Percentiles rank a stretch among this genome's conserved stretches.
Evolutionary conservation across 805 yeast species (phyloP).

Genomic region (Barnettozyma populi): DNA sequence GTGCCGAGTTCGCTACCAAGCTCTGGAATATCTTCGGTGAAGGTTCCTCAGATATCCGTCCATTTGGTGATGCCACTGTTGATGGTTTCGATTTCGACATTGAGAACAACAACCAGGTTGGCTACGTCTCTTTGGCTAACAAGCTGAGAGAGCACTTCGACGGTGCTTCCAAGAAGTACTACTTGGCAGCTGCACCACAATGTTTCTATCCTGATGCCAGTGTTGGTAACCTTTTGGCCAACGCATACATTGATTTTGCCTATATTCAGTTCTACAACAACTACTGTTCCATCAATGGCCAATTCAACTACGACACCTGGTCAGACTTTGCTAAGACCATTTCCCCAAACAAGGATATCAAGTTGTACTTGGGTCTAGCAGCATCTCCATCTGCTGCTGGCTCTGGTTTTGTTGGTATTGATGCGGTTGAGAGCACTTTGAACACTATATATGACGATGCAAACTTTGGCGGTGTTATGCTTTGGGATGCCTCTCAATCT

Average conservation of each 20-base stretch:
- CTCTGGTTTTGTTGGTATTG: conserved; percentile 50
- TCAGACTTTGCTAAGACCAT: conserved; percentile 47
- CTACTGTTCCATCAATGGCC: conserved; percentile 50
- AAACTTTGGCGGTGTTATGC: conserved; percentile 79
- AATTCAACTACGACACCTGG: conserved; percentile 76
- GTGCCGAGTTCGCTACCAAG: conserved; percentile 52
- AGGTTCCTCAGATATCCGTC: conserved; percentile 51
- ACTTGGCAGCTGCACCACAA: conserved; percentile 88
- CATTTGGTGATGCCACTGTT: conserved; percentile 65
- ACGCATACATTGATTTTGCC: conserved; percentile 68
- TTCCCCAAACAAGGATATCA: conserved; percentile 65
- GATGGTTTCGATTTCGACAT: conserved; percentile 95
- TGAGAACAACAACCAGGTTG: conserved; percentile 57
- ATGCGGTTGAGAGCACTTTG: conserved; percentile 39
- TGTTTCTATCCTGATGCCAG: conserved; percentile 81
- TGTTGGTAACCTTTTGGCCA: conserved; percentile 51
- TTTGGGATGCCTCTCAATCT: conserved; percentile 91
- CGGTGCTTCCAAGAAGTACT: conserved; percentile 53
- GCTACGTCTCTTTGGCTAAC: conserved; percentile 61
- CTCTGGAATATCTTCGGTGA: conserved; percentile 61
- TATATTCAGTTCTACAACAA: conserved; percentile 90
- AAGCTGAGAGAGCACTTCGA: conserved; percentile 48
- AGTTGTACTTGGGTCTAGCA: conserved; percentile 72
- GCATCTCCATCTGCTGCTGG: conserved; percentile 55
- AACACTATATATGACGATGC: conserved; percentile 68